Evolutionary conservation across 2,329 filamentous ascomycete species (phyloP), one percentile per base, ranked within the genome.

Genomic region (Pseudocercospora crystallina): DNA sequence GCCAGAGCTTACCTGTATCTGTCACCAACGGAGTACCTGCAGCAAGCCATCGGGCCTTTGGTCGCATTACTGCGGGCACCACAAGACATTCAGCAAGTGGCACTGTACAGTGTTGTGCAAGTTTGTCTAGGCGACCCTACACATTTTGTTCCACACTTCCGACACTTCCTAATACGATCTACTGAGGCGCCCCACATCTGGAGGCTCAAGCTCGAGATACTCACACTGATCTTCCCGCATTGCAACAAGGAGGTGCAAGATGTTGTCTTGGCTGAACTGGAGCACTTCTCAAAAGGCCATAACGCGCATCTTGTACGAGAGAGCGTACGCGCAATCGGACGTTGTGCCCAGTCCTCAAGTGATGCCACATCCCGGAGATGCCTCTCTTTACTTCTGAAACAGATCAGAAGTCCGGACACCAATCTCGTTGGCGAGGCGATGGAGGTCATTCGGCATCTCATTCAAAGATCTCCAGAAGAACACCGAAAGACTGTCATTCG

Each of bases 91-190:
- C 87, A 95, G 66, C 86, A 95, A 65, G 81, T 96, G 34, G 91
- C 90, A 1, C 80, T 99, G 13, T 92, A 92, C 76, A 96, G 97
- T 67, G 91, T 97, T 52, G 90, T 96, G 9, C 87, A 90, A n/a
- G 88, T 99, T 38, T 94, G 89, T 63, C 77, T 97, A 9, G 76
- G 79, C 26, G 78, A 83, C 12, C 90, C 94, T 0, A 76, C 81
- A 34, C 81, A 86, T n/a, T 99, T 99, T 68, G 87, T 92, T 49
- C 87, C 84, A 65, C 92, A 96, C 65, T 83, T 87, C 13, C 88
- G 87, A 31, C 94, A 96, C 71, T 99, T 99, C 67, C 79, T 99
- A 9, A 82, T 99, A 45, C 85, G 85, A 50, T 82, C 86, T 38
- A 86, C 84, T 0, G 94, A 99, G 66, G 77, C 86, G 1, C 82